phyloP scores from a whole-genome alignment of 148 eudicot species.

The Nyssa sinensis region DNA sequence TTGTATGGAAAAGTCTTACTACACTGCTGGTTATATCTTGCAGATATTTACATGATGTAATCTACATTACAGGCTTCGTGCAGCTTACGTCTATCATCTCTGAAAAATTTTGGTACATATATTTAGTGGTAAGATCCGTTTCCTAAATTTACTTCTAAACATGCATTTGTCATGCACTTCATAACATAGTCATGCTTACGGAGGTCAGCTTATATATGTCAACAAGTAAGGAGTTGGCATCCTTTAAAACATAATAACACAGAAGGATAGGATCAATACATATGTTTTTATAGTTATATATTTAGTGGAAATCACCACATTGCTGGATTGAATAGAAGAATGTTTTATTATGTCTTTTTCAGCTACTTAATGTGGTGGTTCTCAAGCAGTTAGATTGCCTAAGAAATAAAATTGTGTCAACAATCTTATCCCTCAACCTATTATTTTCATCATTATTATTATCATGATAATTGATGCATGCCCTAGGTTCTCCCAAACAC shows the following conservation, averaged over 20 bases:
- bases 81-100: conserved; percentile 80
- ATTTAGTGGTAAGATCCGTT: conserved; percentile 66
- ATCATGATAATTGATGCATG: not conserved
- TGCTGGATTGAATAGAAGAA: not conserved
- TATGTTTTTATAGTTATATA: not conserved
- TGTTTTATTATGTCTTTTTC: not conserved
- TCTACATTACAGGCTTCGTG: conserved; percentile 81
- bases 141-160: conserved; percentile 2
- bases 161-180: not conserved
- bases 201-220: not conserved
- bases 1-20: conserved; percentile 11
- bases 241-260: no score
- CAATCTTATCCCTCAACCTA: not conserved
- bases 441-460: not conserved
- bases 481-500: no score
- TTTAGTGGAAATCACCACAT: not conserved
- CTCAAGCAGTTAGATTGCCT: not conserved
- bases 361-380: not conserved
- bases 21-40: conserved; percentile 18
- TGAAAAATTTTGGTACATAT: conserved; percentile 88
- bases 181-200: conserved; percentile 12
- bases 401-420: not conserved
- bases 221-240: not conserved
- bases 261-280: not conserved
- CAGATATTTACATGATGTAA: conserved; percentile 93